Conservation (phyloP, 2,329 filamentous ascomycete genomes). For the Scleromitrula shiraiana region DNA sequence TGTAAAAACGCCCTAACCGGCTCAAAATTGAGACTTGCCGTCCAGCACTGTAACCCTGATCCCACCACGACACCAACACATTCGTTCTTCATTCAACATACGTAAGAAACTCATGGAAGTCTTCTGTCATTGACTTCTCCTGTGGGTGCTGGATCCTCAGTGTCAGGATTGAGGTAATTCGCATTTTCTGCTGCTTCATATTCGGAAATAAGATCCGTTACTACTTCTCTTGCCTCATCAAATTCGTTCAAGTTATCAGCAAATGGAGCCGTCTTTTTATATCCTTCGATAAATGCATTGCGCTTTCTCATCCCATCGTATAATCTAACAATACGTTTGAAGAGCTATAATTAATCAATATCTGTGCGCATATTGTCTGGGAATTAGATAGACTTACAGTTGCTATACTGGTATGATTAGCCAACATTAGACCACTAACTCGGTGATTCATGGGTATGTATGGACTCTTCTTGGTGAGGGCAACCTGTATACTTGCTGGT, state of each 20-base stretch:
- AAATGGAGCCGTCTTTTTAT: conserved; percentile 94
- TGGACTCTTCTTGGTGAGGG: conserved; percentile 90
- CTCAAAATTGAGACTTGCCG: neutral
- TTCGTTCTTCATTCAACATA: neutral
- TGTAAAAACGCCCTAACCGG: conserved; percentile 16
- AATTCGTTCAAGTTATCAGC: conserved; percentile 88
- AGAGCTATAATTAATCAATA: conserved; percentile 46
- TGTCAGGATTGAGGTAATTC: conserved; percentile 70
- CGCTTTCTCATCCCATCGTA: conserved; percentile 93
- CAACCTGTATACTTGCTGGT: conserved; percentile 94
- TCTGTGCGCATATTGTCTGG: neutral
- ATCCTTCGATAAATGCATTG: conserved; percentile 92
- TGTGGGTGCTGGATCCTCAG: conserved; percentile 18
- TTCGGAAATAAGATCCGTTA: conserved; percentile 83
- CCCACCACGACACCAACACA: conserved; percentile 1
- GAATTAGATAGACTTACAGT: conserved; percentile 48
- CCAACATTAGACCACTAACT: conserved; percentile 93
- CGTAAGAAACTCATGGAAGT: conserved; percentile 14
- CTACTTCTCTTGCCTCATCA: conserved; percentile 87
- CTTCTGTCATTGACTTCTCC: conserved; percentile 27
- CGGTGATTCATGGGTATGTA: conserved; percentile 92
- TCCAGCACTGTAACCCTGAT: conserved; percentile 4
- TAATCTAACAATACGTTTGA: conserved; percentile 86
- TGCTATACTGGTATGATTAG: conserved; percentile 95
- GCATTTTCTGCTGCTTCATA: conserved; percentile 92